Conservation (phyloP, 768 basidiomycete species). For the Phaeotremella fagi region DNA sequence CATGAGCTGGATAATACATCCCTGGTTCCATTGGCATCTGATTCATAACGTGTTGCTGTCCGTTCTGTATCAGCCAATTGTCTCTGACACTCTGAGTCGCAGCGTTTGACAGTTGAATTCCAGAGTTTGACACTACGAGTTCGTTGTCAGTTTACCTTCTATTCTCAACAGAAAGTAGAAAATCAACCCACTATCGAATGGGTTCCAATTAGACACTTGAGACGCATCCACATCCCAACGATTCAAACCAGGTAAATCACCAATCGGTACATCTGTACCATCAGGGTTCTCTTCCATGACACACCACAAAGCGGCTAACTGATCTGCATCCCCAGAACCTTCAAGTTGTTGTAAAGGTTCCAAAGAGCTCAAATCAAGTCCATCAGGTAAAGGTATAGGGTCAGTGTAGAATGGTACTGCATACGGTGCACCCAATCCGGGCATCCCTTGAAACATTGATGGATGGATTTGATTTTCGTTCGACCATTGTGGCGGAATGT, state of each 20-base stretch:
- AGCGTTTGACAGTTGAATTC: too few relatives aligned
- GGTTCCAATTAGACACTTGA: slow-evolving; percentile 5
- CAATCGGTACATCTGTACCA: neutral
- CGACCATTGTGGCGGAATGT: neutral
- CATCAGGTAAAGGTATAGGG: slow-evolving; percentile 17
- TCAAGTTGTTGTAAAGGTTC: neutral
- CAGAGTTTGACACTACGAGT: too few relatives aligned
- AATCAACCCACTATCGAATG: slow-evolving; percentile 12
- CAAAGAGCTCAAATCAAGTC: slow-evolving; percentile 1
- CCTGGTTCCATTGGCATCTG: neutral
- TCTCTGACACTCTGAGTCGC: neutral
- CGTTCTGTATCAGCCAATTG: too few relatives aligned
- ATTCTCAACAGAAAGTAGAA: too few relatives aligned
- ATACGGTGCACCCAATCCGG: slow-evolving; percentile 10
- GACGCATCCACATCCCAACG: neutral
- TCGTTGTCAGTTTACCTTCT: too few relatives aligned
- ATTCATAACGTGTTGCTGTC: too few relatives aligned
- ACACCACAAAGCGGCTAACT: slow-evolving; percentile 31
- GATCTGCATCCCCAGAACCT: slow-evolving; percentile 17
- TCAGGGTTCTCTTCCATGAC: slow-evolving; percentile 14
- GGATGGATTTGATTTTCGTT: too few relatives aligned
- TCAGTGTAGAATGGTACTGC: slow-evolving; percentile 26
- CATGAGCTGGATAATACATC: neutral
- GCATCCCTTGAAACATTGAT: slow-evolving; percentile 3
- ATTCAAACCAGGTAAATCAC: neutral